Evolutionary conservation across 2,329 filamentous ascomycete species (phyloP).

Genomic region (Phyllosticta citribraziliensis): DNA sequence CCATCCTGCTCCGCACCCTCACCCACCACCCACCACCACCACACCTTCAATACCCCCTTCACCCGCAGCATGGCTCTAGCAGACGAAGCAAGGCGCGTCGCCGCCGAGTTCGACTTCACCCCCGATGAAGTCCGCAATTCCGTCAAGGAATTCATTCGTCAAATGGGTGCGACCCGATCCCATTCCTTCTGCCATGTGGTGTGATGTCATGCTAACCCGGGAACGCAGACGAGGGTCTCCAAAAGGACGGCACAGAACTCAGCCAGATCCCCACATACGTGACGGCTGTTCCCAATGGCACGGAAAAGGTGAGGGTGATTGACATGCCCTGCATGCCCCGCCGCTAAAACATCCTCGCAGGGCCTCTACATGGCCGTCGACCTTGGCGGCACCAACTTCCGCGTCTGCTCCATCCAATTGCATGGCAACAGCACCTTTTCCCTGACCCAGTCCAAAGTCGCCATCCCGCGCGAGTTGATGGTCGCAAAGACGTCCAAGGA

Average conservation of each 20-base stretch:
- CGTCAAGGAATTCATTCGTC: conserved; percentile 73
- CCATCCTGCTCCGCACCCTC: conserved; percentile 3
- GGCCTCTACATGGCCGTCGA: conserved; percentile 94
- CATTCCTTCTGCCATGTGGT: conserved; percentile 4
- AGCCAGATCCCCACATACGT: conserved; percentile 98
- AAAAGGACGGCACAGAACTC: conserved; percentile 67
- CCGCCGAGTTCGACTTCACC: conserved; percentile 75
- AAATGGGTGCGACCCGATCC: conserved; percentile 57
- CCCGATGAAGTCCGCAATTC: conserved; percentile 68
- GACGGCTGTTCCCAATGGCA: conserved; percentile 90
- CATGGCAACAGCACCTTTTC: conserved; percentile 94
- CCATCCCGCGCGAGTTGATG: conserved; percentile 87
- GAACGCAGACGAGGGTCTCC: conserved; percentile 63
- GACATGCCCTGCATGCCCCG: not conserved
- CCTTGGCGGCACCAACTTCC: conserved; percentile 96
- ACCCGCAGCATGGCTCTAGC: conserved; percentile 42
- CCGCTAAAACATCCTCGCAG: conserved; percentile 33
- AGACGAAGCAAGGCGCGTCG: conserved; percentile 69
- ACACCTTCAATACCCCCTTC: conserved; percentile 16
- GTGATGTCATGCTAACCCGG: conserved; percentile 8
- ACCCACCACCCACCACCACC: conserved; percentile 1
- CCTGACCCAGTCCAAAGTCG: conserved; percentile 83
- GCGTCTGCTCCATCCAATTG: conserved; percentile 88
- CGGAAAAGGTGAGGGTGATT: conserved; percentile 64
- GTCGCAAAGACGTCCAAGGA: conserved; percentile 74